Evolutionary conservation across 1,284 basidiomycete species (phyloP).

Genomic region (Leccinum insolens): DNA sequence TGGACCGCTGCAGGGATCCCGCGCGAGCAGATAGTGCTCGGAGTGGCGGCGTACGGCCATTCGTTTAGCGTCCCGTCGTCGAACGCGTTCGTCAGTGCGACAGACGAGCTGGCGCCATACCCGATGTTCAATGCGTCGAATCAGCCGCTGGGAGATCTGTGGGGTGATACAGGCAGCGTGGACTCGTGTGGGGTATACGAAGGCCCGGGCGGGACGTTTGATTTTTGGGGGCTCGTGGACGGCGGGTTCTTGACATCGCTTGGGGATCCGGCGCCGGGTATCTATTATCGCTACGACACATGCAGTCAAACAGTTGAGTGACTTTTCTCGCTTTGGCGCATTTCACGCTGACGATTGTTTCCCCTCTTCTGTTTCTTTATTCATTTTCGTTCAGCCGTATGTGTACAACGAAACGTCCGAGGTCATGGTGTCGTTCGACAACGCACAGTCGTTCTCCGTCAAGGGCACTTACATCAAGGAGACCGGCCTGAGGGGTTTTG

Average conservation of each 20-base stretch:
- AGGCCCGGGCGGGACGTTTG: slow-evolving; percentile 41
- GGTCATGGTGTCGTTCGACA: slow-evolving; percentile 40
- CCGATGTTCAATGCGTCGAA: slow-evolving; percentile 41
- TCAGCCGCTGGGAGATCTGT: slow-evolving; percentile 46
- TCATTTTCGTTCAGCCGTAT: slow-evolving; percentile 37
- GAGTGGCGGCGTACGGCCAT: slow-evolving; percentile 62
- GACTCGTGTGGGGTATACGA: slow-evolving; percentile 43
- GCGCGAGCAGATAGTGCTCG: slow-evolving; percentile 62
- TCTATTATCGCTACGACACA: slow-evolving; percentile 16
- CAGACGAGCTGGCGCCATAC: slow-evolving; percentile 34
- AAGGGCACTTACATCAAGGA: slow-evolving; percentile 57
- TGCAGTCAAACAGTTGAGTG: slow-evolving; percentile 7
- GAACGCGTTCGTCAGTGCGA: slow-evolving; percentile 31
- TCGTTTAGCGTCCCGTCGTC: slow-evolving; percentile 39
- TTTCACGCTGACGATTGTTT: background rate
- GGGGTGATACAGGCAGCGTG: slow-evolving; percentile 37
- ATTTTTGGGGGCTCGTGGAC: slow-evolving; percentile 46
- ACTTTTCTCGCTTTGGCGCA: too few relatives aligned
- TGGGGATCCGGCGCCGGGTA: slow-evolving; percentile 42
- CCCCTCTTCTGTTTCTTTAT: background rate
- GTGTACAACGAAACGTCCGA: slow-evolving; percentile 42
- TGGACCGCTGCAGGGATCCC: slow-evolving; percentile 72
- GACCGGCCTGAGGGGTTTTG: slow-evolving; percentile 49
- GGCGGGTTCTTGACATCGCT: slow-evolving; percentile 41
- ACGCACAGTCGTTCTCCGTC: slow-evolving; percentile 49